These are phyloP conservation scores for Cerioporus squamosus DNA, from an alignment of 1,284 basidiomycete genomes.

Conservation along the genomic window DNA sequence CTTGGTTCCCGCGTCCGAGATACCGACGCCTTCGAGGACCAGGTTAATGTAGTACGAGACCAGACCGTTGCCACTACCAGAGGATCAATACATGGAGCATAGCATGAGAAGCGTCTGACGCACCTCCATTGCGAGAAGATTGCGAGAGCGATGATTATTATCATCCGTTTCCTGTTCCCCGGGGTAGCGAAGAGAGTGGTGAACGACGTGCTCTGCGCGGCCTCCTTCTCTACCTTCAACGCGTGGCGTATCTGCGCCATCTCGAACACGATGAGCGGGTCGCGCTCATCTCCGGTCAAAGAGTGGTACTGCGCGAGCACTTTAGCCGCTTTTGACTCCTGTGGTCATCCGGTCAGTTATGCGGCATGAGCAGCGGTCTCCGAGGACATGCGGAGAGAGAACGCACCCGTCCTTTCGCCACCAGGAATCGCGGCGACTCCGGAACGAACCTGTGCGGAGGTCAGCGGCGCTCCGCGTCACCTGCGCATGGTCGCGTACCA, in stretches of 20 bases:
- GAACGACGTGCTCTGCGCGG: conserved; percentile 55
- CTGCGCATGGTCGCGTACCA: conserved; percentile 41
- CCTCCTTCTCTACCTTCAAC: conserved; percentile 60
- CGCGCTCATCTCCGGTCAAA: conserved; percentile 59
- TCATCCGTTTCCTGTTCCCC: conserved; percentile 70
- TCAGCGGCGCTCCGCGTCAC: neutral
- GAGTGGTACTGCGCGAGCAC: conserved; percentile 74
- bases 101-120: conserved; percentile 11
- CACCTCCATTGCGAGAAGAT: conserved; percentile 77
- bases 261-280: conserved; percentile 71
- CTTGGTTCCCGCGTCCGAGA: conserved; percentile 54
- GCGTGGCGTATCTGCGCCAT: conserved; percentile 76
- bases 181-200: conserved; percentile 59
- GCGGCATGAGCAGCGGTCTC: neutral
- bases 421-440: conserved; percentile 71
- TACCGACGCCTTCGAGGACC: conserved; percentile 63
- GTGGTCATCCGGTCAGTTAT: neutral
- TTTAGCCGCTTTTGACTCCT: conserved; percentile 58
- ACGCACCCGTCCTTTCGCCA: conserved; percentile 60
- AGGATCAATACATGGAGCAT: neutral
- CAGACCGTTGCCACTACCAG: conserved; percentile 61
- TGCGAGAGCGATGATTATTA: conserved; percentile 68
- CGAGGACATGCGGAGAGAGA: neutral
- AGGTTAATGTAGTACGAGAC: conserved; percentile 72
- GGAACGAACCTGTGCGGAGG: conserved; percentile 56